Conservation (phyloP, 2,329 filamentous ascomycete species). For the Talaromyces sp. region DNA sequence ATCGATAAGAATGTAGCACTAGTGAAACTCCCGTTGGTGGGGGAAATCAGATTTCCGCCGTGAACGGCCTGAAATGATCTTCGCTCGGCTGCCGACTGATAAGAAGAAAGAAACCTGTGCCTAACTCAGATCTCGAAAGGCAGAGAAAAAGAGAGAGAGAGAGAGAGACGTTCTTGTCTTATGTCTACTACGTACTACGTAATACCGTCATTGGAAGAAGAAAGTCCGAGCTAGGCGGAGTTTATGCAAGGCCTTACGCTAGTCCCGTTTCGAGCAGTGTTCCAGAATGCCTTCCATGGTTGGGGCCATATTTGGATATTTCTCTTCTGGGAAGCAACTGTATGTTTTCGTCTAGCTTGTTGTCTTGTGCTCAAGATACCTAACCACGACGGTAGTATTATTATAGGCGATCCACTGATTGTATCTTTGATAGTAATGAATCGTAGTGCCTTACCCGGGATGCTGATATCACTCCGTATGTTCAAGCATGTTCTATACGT, state of each 20-base stretch:
- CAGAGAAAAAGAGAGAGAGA: too few relatives aligned
- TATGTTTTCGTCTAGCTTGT: background rate
- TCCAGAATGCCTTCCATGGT: constrained; percentile 13
- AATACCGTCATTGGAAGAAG: background rate
- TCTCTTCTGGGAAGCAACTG: background rate
- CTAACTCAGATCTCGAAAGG: background rate
- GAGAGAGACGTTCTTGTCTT: background rate
- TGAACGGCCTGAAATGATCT: background rate
- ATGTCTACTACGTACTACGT: background rate
- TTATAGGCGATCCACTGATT: too few relatives aligned
- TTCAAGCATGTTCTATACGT: background rate
- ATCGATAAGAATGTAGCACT: constrained; percentile 1
- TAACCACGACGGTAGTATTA: too few relatives aligned
- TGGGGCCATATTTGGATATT: background rate
- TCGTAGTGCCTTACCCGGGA: background rate
- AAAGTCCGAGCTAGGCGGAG: constrained; percentile 5
- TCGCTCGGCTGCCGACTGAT: background rate
- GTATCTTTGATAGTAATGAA: too few relatives aligned
- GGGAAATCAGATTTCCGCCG: background rate
- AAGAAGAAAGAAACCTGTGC: background rate
- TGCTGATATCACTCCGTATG: constrained; percentile 1
- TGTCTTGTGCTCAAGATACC: too few relatives aligned
- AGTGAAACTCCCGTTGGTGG: background rate
- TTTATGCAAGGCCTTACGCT: background rate
- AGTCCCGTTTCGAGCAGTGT: constrained; percentile 4